A percentile compares a stretch with the other conserved stretches of the same genome.
Evolutionary conservation across 2,329 filamentous ascomycete species (phyloP).

Genomic region (Alternaria arborescens): DNA sequence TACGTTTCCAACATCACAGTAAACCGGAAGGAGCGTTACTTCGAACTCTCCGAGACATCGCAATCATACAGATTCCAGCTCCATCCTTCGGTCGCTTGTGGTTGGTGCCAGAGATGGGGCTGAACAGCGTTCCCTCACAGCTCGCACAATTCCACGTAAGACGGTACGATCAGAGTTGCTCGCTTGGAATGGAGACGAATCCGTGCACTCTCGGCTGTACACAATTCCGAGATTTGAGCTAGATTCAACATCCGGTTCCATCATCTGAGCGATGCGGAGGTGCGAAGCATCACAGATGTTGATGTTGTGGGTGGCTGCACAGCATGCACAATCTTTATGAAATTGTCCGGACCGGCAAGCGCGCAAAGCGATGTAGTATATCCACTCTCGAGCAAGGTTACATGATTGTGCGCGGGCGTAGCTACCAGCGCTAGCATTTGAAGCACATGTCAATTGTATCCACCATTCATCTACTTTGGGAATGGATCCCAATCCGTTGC

Average conservation of each 20-base stretch:
- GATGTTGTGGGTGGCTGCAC: not conserved
- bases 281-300: not conserved
- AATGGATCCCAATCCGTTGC: not conserved
- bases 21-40: not conserved
- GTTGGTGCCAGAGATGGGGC: not conserved
- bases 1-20: not conserved
- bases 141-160: conserved; percentile 3
- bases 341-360: not conserved
- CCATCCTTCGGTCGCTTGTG: not conserved
- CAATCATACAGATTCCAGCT: not conserved
- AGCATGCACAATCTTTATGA: not conserved
- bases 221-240: not conserved
- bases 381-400: not conserved
- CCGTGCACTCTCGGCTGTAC: not conserved
- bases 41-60: not conserved
- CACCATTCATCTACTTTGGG: not conserved
- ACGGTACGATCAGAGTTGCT: not conserved
- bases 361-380: not conserved
- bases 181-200: not conserved
- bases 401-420: too few relatives aligned
- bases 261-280: not conserved
- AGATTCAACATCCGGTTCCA: not conserved
- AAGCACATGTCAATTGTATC: too few relatives aligned
- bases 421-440: too few relatives aligned
- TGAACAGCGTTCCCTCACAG: not conserved